phyloP scores from a whole-genome alignment of 441 rosid species.

The Erysimum cheiri region DNA sequence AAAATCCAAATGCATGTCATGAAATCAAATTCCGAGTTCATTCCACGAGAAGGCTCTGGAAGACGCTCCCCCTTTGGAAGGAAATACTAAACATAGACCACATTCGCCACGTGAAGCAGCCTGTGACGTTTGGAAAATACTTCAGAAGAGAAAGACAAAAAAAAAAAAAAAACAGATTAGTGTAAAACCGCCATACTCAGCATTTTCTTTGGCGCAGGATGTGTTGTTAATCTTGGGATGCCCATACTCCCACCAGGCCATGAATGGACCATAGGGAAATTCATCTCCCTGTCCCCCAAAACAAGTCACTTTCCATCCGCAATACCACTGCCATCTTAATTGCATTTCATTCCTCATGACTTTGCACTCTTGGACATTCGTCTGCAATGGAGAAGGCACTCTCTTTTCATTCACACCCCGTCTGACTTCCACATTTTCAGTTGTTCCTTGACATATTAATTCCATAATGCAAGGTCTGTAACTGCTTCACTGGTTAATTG shows the following conservation, averaged over 20 bases:
- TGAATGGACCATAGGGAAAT: no score
- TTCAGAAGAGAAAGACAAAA: conserved; percentile 41
- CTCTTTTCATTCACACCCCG: conserved; percentile 73
- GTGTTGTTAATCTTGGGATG: conserved; percentile 58
- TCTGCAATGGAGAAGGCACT: conserved; percentile 67
- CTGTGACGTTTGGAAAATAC: conserved; percentile 59
- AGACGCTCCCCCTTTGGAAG: conserved; percentile 22
- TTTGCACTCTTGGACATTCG: conserved; percentile 78
- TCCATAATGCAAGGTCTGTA: conserved; percentile 91
- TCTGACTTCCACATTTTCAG: conserved; percentile 87
- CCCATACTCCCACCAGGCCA: conserved; percentile 59
- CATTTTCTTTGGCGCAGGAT: conserved; percentile 99
- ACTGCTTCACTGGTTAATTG: conserved; percentile 71
- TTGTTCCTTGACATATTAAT: conserved; percentile 89
- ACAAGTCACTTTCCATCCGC: conserved; percentile 73
- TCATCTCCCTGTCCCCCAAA: no score
- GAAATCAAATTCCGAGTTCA: conserved; percentile 15
- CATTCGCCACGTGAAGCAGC: neutral
- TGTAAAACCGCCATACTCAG: conserved; percentile 78
- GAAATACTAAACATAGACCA: conserved; percentile 8
- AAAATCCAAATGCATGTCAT: conserved; percentile 18
- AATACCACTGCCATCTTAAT: conserved; percentile 74
- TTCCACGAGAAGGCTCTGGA: conserved; percentile 30
- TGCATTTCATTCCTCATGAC: conserved; percentile 80
- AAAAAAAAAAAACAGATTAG: conserved; percentile 39